These are phyloP conservation scores for Diospyros lotus DNA, from an alignment of 148 eudicot species.

Conservation along the genomic window DNA sequence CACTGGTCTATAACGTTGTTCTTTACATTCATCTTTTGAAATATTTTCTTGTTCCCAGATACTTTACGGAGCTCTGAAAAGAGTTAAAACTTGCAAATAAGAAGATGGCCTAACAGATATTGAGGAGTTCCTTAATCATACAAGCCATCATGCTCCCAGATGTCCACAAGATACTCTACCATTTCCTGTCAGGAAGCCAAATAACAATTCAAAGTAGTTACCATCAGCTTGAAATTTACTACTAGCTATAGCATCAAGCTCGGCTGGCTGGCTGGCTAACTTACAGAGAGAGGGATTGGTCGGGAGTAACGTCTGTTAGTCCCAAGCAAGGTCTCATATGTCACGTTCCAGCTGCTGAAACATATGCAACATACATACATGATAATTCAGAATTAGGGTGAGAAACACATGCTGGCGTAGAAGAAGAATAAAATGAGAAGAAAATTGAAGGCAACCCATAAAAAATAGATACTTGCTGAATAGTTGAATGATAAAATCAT, in stretches of 20 bases:
- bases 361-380: not conserved
- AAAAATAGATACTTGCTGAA: not conserved
- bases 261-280: conserved; percentile 11
- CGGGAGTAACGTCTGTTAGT: conserved; percentile 42
- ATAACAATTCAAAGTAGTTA: not conserved
- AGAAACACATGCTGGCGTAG: not conserved
- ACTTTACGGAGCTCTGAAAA: not conserved
- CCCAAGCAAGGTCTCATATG: conserved; percentile 59
- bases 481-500: not conserved
- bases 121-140: conserved; percentile 36
- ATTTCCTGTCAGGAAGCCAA: conserved; percentile 50
- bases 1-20: not conserved
- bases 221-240: too few species aligned
- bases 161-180: conserved; percentile 70
- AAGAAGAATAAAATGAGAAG: not conserved
- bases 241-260: too few species aligned
- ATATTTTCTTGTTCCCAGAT: not conserved
- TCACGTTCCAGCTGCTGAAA: conserved; percentile 50
- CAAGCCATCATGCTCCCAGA: conserved; percentile 81
- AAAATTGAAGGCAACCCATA: not conserved
- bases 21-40: not conserved
- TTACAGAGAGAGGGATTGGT: conserved; percentile 68
- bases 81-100: not conserved
- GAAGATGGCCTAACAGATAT: not conserved
- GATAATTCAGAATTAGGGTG: not conserved